Evolutionary conservation across 208 protist species (phyloP), one percentile per base, ranked within the genome.

Genomic region (Wallacemonas collosoma): DNA sequence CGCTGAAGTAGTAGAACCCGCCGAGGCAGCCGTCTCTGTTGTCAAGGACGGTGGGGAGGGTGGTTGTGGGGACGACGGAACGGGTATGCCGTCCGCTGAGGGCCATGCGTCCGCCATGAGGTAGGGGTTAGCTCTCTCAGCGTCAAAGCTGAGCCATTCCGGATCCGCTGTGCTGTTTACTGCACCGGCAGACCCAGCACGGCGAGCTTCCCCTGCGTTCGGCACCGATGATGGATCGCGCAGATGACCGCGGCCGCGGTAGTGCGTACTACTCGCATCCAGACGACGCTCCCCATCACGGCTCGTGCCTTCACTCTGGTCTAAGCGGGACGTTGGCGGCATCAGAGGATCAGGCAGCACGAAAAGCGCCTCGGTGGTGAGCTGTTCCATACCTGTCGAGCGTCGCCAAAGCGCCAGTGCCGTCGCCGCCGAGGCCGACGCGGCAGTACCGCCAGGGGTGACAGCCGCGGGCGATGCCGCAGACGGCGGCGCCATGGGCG

Each of bases 111-210:
- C 54, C n/a, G 68, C 62, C 50, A 51, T 56, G 71, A 82, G 11
- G 57, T 68, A 78, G 2, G 73, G 60, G 66, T 77, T 80, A 2
- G 57, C 12, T 40, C 76, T 55, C 56, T 74, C 78, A 12, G 57
- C 51, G 60, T 73, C 73, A 2, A 85, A 68, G 60, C 79, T 86
- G 45, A 69, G 67, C 84, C 84, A 89, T 69, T 84, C 84, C 15
- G 76, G 75, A 17, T 80, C 81, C 17, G 73, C 54, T n/a, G 83
- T 77, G 14, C 7, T 48, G 2, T 9, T 26, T 26, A 26, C 26
- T 26, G 26, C 26, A 26, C 26, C 26, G 26, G 26, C 26, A 26
- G 26, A 26, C 26, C 0, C 26, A 26, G 26, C 26, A 26, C 26
- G 26, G 26, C 26, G 26, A 26, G 26, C 26, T 26, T 26, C 26